phyloP scores from a whole-genome alignment of 495 filamentous ascomycete genomes.

The Xylaria flabelliformis region DNA sequence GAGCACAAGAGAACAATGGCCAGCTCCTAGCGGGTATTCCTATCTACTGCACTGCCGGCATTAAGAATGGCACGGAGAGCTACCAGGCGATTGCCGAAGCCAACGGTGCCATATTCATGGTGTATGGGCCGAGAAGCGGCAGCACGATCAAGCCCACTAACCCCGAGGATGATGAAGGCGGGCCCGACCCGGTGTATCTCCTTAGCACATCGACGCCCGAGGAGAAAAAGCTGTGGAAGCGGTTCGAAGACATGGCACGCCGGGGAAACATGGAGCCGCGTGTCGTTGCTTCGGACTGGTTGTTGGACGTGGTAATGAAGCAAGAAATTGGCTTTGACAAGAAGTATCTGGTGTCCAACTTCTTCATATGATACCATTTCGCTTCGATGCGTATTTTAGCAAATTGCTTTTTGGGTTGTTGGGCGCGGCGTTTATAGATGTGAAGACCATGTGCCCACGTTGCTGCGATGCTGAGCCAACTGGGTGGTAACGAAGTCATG shows the following conservation, averaged over 20 bases:
- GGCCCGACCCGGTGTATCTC: constrained; percentile 77
- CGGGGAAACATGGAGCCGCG: constrained; percentile 73
- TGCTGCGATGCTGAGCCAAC: constrained; percentile 25
- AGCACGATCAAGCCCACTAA: constrained; percentile 62
- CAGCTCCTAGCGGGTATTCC: constrained; percentile 72
- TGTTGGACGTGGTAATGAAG: constrained; percentile 85
- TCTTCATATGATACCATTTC: constrained; percentile 33
- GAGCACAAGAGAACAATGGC: constrained; percentile 77
- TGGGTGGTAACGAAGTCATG: constrained; percentile 20
- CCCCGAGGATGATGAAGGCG: constrained; percentile 62
- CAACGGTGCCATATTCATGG: constrained; percentile 82
- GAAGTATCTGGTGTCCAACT: constrained; percentile 59
- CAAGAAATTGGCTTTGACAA: constrained; percentile 73
- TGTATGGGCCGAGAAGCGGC: constrained; percentile 76
- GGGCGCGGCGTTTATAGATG: constrained; percentile 19
- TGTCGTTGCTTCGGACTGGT: constrained; percentile 85
- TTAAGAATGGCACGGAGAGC: constrained; percentile 80
- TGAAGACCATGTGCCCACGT: not conserved
- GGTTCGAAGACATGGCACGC: constrained; percentile 77
- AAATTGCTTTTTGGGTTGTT: not conserved
- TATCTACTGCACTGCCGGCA: constrained; percentile 79
- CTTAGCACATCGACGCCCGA: constrained; percentile 67
- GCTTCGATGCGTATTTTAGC: not conserved
- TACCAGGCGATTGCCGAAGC: constrained; percentile 83
- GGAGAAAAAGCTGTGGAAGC: constrained; percentile 78